Evolutionary conservation across 139 green algal species (phyloP), one percentile per base, ranked within the genome.

Genomic region (Coelastrella sp.): DNA sequence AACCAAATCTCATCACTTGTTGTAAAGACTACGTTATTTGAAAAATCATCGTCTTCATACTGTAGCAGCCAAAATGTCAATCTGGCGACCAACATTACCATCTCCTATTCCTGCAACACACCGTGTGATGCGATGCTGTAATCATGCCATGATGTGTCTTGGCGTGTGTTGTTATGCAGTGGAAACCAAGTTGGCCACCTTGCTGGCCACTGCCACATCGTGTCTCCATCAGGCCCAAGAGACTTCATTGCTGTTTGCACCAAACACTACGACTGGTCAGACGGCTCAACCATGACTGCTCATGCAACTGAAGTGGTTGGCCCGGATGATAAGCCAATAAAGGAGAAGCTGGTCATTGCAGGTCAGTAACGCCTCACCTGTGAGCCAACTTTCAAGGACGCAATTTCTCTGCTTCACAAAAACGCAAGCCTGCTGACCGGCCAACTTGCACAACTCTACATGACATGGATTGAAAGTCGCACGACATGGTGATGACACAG

Each of bases 221-320:
- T 84, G 0, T 64, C 77, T 32, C 3, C 30, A 21, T 40, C 23
- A 3, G 13, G 35, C 21, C 30, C 25, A 17, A 45, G 21, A 38
- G 19, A 48, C 5, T 84, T 27, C 19, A 30, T 67, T 27, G 77
- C 77, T 35, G 59, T 84, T 11, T 84, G 77, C 37, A 84, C 77
- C 19, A 84, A 84, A 35, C 77, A 84, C 59, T 67, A 43, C 8
- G 77, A 84, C 30, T 84, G 77, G 77, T 43, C 37, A 38, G 77
- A 84, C 32, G 77, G 77, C n/a, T 74, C 59, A 2, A 84, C 77
- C 21, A 84, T 84, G 77, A 84, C 77, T 15, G 77, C 57, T n/a
- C 77, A 84, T 60, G 57, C 57, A 34, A 84, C 77, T 30, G 57
- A 84, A 19, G 51, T 19, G 34, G n/a, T 84, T 2, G 59, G 37